Base-by-base conservation (phyloP, 768 basidiomycete species). In the Kwoniella dendrophila region DNA sequence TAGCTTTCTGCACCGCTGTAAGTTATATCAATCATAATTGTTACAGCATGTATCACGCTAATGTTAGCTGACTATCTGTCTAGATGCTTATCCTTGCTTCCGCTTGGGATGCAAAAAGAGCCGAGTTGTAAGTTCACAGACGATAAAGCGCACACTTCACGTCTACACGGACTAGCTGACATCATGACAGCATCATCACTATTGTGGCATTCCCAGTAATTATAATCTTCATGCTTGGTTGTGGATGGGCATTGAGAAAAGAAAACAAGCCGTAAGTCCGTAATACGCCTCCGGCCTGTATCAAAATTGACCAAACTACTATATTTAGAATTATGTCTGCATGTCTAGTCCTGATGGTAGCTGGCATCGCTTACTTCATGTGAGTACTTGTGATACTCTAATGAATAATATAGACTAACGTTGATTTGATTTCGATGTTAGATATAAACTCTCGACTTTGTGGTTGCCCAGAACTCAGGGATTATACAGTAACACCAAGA, bases 361-460 rank as follows among this genome's bases (percentile, higher is more conserved):
- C 59, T 4, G 70, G 72, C 11, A 54, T 70, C 20, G 72, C 59
- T 10, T 74, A 71, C 41, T 74, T 74, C 68, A 65, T 74, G 72
- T 71, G 49, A 57, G 71, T 59, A 4, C n/a, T n/a, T 8, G n/a
- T 34, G 3, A 20, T 3, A 16, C 24, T 26, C 22, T 8, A 22
- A 7, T 26, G 1, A 54, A 24, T 36, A 24, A n/a, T 12, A 16
- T 14, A 45, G 36, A 27, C 51, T 64, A 1, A 16, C 3, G 26
- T 24, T 27, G 14, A n/a, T 34, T 36, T 36, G 11, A 16, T 20
- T 27, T 26, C 41, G 40, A 27, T 30, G 11, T 5, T 40, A 73
- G 72, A 29, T 73, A 74, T 57, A 74, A 74, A 44, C 64, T 74
- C 12, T 61, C 72, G 2, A 71, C 72, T 2, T 67, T 74, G 59